Percentiles rank a stretch among this genome's conserved stretches.
Conservation (phyloP, 352 stramenopile species). For the Pythium brachiatum region DNA sequence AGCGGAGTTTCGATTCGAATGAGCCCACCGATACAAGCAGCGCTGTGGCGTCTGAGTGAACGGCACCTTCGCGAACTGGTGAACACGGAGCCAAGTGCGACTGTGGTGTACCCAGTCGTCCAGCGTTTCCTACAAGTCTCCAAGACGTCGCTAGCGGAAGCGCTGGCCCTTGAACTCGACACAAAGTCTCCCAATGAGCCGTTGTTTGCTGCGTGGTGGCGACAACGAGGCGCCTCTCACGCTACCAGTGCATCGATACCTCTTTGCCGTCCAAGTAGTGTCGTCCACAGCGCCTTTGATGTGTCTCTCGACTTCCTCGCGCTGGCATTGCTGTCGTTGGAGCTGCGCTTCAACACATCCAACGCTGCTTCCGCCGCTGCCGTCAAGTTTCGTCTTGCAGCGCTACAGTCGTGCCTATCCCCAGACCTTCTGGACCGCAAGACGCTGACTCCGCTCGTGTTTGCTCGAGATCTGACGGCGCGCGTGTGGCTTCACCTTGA, state of each 20-base stretch:
- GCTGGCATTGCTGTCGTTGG: conserved; percentile 32
- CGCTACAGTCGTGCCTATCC: conserved; percentile 38
- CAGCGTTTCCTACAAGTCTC: not conserved
- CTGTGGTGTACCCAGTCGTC: not conserved
- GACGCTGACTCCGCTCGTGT: conserved; percentile 24
- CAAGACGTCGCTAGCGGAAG: not conserved
- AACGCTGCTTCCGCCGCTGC: conserved; percentile 30
- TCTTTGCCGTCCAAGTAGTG: not conserved
- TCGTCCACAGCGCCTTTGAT: not conserved
- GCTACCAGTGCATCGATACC: not conserved
- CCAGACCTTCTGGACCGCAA: conserved; percentile 32
- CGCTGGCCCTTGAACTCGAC: not conserved
- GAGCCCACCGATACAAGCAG: conserved; percentile 8
- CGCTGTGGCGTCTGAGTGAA: conserved; percentile 36
- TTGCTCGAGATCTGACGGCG: conserved; percentile 24
- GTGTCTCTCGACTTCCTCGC: conserved; percentile 17
- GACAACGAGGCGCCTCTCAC: not conserved
- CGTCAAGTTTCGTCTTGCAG: conserved; percentile 39
- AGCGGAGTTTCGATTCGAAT: not conserved
- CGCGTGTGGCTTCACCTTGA: conserved; percentile 31
- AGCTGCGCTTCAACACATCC: conserved; percentile 45
- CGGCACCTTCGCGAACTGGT: conserved; percentile 25
- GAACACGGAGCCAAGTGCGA: no score
- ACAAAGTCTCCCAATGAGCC: not conserved
- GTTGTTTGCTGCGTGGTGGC: conserved; percentile 11